Evolutionary conservation across 768 basidiomycete species (phyloP).

Genomic region (Cantharellus anzutake): DNA sequence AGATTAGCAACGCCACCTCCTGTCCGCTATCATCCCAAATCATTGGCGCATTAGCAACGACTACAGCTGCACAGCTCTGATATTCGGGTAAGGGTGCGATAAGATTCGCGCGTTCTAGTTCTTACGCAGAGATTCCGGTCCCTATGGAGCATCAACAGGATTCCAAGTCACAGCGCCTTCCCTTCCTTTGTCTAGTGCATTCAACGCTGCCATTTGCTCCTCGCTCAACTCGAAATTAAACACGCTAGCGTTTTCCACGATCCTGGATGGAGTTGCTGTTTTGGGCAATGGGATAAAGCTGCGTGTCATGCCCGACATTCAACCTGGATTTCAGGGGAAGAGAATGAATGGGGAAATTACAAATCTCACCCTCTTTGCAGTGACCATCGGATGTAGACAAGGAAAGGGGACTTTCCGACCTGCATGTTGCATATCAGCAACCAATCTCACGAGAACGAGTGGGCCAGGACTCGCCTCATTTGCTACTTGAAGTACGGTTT

Average conservation of each 20-base stretch:
- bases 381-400: slow-evolving; percentile 26
- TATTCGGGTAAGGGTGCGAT: too few relatives aligned
- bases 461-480: background rate
- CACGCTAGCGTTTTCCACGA: slow-evolving; percentile 51
- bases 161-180: slow-evolving; percentile 72
- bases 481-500: background rate
- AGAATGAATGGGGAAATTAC: background rate
- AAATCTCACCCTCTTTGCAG: slow-evolving; percentile 22
- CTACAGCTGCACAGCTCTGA: too few relatives aligned
- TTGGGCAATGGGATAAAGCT: slow-evolving; percentile 76
- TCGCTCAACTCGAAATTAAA: slow-evolving; percentile 53
- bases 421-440: slow-evolving; percentile 3
- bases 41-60: too few relatives aligned
- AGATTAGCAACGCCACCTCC: too few relatives aligned
- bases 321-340: background rate
- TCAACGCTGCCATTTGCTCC: slow-evolving; percentile 47
- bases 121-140: background rate
- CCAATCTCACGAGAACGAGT: slow-evolving; percentile 27
- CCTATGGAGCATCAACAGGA: slow-evolving; percentile 33
- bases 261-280: slow-evolving; percentile 47
- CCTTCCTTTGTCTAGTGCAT: slow-evolving; percentile 52
- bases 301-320: background rate
- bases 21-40: too few relatives aligned
- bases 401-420: slow-evolving; percentile 12
- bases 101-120: too few relatives aligned